Base-by-base conservation (phyloP, 2,329 filamentous ascomycete species). In the Talaromyces atroroseus region DNA sequence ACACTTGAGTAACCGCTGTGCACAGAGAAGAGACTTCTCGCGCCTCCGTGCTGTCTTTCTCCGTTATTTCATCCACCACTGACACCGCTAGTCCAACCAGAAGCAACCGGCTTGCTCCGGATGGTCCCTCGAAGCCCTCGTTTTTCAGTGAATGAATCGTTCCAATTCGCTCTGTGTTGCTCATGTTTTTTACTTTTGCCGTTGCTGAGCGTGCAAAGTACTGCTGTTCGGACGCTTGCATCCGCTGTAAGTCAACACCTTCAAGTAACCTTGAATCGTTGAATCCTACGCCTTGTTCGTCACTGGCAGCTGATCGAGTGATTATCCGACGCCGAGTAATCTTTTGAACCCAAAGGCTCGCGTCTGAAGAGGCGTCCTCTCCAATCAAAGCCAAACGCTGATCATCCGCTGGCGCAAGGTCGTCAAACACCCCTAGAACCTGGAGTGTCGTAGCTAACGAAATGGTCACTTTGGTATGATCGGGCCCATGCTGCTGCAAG, bases 381-480 rank as follows among this genome's bases (percentile, higher is more conserved):
- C 60, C 69, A 36, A 74, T 68, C 60, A 72, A 71, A 40, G 62
- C 63, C 32, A 74, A 46, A 54, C 66, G 67, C 40, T 71, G 71
- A 14, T 67, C 68, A 36, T 66, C 65, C 20, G 61, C 62, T 16
- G 6, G 12, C 5, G 66, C 64, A 18, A 75, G 58, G 51, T 74
- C 71, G 58, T 72, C 70, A 57, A 75, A 73, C 38, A 73, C 68
- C 54, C 74, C 72, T 42, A 74, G 59, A 12, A 69, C 66, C 63
- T 71, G 70, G 23, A 75, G 64, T 11, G 66, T 68, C 52, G 72
- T 72, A 26, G 69, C 69, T 16, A 75, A 59, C 7, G 66, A 68
- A 24, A 72, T 64, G 8, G 66, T 46, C 2, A 12, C 49, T 10
- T 32, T 68, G 24, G 69, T 64, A 52, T 69, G 63, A 36, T 45